Evolutionary conservation across 2,329 filamentous ascomycete species (phyloP), one percentile per base, ranked within the genome.

Genomic region (Pseudogymnoascus pannorum): DNA sequence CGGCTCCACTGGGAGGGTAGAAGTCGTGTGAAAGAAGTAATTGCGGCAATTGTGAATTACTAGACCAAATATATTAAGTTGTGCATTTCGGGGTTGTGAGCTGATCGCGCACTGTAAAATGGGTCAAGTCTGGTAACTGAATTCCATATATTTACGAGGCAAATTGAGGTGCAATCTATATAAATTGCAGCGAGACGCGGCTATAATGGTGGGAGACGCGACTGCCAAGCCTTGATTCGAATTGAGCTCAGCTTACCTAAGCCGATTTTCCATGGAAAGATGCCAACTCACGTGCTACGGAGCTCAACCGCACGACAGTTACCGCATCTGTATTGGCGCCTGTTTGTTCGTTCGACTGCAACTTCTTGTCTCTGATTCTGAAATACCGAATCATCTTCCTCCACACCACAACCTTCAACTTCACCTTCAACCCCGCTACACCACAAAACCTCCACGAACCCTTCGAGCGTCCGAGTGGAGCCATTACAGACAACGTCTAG

Each of bases 311-410:
- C 48, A 54, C 48, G n/a, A 36, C 31, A 29, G 36, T 58, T 58
- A 58, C 57, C 36, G 57, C 57, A 58, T 58, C 36, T 12, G 57
- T 58, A 58, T 36, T 58, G 57, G 57, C 57, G 57, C 57, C 57
- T 36, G 57, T 58, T 58, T 58, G 57, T 40, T 24, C 31, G 24
- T 40, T 38, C 57, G 38, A 36, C 57, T 58, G 57, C 36, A 58
- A 58, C 57, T 58, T 58, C 57, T 58, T 58, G 31, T 40, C 36
- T 58, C 33, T 58, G 31, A 40, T 58, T 40, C 57, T 40, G 36
- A 58, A 58, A 40, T 54, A 54, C 48, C 48, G 26, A 54, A 54
- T 54, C 48, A 54, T 31, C 48, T 54, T 36, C 57, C 36, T 58
- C 57, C 31, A 58, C 31, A 58, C 31, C 57, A 58, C 57, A 36